Base-by-base conservation (phyloP, 345 rosid species). In the Noccaea caerulescens region DNA sequence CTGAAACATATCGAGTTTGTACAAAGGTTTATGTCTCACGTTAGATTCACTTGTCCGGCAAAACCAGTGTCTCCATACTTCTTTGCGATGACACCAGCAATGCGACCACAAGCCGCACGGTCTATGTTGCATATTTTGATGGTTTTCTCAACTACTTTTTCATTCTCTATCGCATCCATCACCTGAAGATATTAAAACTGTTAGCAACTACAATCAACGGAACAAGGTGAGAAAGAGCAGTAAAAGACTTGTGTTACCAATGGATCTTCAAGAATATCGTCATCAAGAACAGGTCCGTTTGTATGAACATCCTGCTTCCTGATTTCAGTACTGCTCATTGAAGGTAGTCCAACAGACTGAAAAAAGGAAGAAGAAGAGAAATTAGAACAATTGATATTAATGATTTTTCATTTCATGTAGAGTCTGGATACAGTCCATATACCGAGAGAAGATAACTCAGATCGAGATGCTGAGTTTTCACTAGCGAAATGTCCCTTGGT, bases 41-140 rank as follows among this genome's bases (percentile, higher is more conserved):
- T 87, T 64, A 94, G 78, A 70, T 94, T 94, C 72, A 94, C 85
- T 83, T 91, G 97, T 73, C 99, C 99, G 0, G 99, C 97, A 77
- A 94, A 94, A 66, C 99, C 97, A 65, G 96, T 88, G 80, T 94
- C 97, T 36, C 99, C 99, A 72, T 94, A 91, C 72, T 86, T 94
- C 85, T 89, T 91, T 25, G 99, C 99, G 14, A 91, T 70, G 38
- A 75, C 96, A 9, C 99, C 99, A 30, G 97, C 91, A 75, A 89
- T 42, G 52, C 99, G 96, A 67, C 99, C 96, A 82, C 97, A 94
- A 72, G 77, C 95, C 5, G 99, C 96, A 64, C 97, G 99, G 79
- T 94, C 96, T 76, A 94, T 82, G 72, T 94, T 94, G 87, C 77
- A 84, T 85, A 94, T 91, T 58, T 81, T 83, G 36, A 84, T 18